Percentiles rank a stretch among this genome's conserved stretches.
phyloP scores from a whole-genome alignment of 768 basidiomycete genomes.

The Pulveroboletus sp. region DNA sequence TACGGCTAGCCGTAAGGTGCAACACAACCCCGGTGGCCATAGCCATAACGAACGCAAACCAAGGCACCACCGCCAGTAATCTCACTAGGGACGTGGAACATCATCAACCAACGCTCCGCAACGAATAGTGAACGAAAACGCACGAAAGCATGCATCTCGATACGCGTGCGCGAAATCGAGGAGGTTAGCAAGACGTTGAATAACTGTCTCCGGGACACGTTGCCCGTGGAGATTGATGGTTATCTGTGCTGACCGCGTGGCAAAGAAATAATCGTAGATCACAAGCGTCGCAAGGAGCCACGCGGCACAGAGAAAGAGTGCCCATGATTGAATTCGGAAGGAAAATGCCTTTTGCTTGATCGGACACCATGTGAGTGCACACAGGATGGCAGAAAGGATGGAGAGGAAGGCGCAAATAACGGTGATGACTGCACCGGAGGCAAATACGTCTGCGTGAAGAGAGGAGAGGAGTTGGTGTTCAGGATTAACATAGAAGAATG shows the following conservation, averaged over 20 bases:
- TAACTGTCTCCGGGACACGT: constrained; percentile 33
- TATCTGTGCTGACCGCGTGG: constrained; percentile 44
- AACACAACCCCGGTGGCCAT: constrained; percentile 35
- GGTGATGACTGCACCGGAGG: constrained; percentile 37
- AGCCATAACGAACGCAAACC: constrained; percentile 47
- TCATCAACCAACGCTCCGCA: background rate
- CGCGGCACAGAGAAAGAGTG: constrained; percentile 39
- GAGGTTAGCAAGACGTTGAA: constrained; percentile 36
- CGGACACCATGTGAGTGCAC: constrained; percentile 20
- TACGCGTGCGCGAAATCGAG: constrained; percentile 44
- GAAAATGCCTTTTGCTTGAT: background rate
- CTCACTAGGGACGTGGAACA: constrained; percentile 36
- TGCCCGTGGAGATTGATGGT: constrained; percentile 38
- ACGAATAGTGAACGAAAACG: background rate
- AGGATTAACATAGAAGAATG: background rate
- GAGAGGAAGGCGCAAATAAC: constrained; percentile 34
- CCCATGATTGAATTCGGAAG: constrained; percentile 34
- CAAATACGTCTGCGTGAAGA: constrained; percentile 35
- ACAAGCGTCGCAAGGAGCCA: constrained; percentile 52
- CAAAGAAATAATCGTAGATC: constrained; percentile 46
- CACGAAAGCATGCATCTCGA: constrained; percentile 46
- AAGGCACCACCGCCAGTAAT: constrained; percentile 49
- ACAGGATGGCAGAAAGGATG: constrained; percentile 29
- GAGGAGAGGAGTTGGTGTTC: background rate
- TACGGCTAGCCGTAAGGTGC: constrained; percentile 28